Evolutionary conservation across 305 asterid genomes (phyloP).

Genomic region (Ilex paraguariensis): DNA sequence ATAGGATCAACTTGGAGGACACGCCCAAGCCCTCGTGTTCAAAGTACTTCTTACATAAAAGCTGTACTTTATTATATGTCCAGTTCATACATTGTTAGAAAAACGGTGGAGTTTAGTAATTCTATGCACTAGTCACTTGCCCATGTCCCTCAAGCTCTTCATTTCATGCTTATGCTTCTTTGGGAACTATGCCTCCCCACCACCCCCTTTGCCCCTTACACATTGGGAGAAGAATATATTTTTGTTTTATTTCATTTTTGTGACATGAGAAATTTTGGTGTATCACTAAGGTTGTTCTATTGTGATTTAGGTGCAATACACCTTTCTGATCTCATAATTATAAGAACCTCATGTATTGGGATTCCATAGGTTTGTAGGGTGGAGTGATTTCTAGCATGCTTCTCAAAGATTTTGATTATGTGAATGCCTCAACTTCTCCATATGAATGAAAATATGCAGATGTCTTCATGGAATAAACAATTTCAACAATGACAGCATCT

Average conservation of each 20-base stretch:
- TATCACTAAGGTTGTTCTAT: too few species aligned
- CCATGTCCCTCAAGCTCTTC: slow-evolving; percentile 47
- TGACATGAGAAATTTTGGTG: not conserved
- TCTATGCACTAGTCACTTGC: slow-evolving; percentile 33
- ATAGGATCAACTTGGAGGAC: slow-evolving; percentile 4
- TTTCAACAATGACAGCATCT: too few species aligned
- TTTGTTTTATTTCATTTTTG: too few species aligned
- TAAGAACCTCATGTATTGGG: too few species aligned
- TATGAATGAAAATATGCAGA: too few species aligned
- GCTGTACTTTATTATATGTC: not conserved
- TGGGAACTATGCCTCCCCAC: slow-evolving; percentile 14
- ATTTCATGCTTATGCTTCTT: slow-evolving; percentile 32
- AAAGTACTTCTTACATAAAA: too few species aligned
- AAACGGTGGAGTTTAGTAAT: slow-evolving; percentile 22
- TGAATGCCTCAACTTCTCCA: too few species aligned
- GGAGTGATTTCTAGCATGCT: too few species aligned
- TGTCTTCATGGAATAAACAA: too few species aligned
- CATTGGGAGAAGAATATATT: not conserved
- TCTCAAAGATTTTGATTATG: too few species aligned
- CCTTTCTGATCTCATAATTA: not conserved
- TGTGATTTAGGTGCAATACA: too few species aligned
- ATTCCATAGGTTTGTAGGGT: too few species aligned
- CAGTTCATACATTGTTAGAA: not conserved
- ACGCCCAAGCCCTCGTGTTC: slow-evolving; percentile 3
- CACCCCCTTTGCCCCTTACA: not conserved